Evolutionary conservation across 164 flowering plant species (phyloP).

Genomic region (Protea cynaroides): DNA sequence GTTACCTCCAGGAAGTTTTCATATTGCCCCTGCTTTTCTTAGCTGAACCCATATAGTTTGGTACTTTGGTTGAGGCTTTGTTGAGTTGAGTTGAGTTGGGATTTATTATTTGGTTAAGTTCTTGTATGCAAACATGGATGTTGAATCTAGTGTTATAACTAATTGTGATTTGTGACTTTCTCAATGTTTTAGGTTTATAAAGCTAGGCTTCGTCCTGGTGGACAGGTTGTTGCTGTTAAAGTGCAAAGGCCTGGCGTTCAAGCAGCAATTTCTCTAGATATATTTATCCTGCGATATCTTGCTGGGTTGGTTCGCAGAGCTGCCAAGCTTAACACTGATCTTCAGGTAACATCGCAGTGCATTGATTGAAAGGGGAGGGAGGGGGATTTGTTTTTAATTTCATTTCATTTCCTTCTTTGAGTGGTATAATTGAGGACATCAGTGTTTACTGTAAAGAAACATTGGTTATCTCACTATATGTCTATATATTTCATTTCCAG

Average conservation of each 20-base stretch:
- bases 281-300: slow-evolving; percentile 66
- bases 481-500: too few species aligned
- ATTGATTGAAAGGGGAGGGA: slow-evolving; percentile 1
- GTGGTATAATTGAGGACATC: background rate
- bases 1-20: too few species aligned
- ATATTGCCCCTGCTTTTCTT: too few species aligned
- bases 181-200: slow-evolving; percentile 60
- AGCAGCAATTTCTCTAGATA: slow-evolving; percentile 89
- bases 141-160: background rate
- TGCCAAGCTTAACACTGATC: slow-evolving; percentile 85
- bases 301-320: slow-evolving; percentile 58
- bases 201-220: slow-evolving; percentile 68
- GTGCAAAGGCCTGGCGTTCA: slow-evolving; percentile 98
- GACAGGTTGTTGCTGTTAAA: slow-evolving; percentile 87
- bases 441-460: background rate
- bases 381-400: background rate
- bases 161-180: slow-evolving; percentile 2
- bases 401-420: background rate
- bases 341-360: slow-evolving; percentile 49
- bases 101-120: slow-evolving; percentile 2
- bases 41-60: too few species aligned
- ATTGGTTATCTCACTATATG: too few species aligned
- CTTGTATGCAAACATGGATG: background rate
- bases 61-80: too few species aligned
- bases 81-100: background rate